Evolutionary conservation across 192 early-diverging fungal species (phyloP), one percentile per base, ranked within the genome.

Genomic region (Lobosporangium transversale): DNA sequence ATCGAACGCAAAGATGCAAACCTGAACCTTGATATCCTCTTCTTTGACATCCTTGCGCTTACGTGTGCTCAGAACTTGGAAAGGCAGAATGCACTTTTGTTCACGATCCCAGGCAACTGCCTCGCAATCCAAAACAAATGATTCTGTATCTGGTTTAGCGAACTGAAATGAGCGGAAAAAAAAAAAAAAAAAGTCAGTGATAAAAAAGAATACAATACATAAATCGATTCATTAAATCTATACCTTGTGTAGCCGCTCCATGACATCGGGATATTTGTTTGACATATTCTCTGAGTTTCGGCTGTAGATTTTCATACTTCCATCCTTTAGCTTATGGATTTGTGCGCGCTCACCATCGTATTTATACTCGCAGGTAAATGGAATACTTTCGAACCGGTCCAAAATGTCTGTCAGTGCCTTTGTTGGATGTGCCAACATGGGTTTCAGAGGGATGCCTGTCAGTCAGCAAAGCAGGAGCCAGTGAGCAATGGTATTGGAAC

Each of bases 391-490:
- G 59, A 99, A 98, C 17, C 97, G 86, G 53, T 98, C 89, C 82
- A 99, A 68, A 21, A 98, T 92, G 57, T 99, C 98, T 0, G 91
- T 89, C 5, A 98, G 82, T 32, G 88, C 88, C 79, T 98, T 98
- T 44, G 97, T 98, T 10, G 97, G 97, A 84, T 99, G 97, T 10
- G 98, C 98, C 66, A 99, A 88, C 98, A 99, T 99, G 11, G 98
- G 98, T 58, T 99, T 98, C 17, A 98, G 83, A 8, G 98, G 98
- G 53, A 99, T 94, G 2, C 95, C 95, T 89, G 49, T 17, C n/a
- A 32, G 33, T 18, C 33, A 26, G 23, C 10, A 47, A 14, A 4
- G 15, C n/a, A 47, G 45, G 7, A 20, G 23, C 7, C 5, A 47
- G 23, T 4, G 6, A 47, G 10, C 15, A 47, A 47, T n/a, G n/a